Percentiles rank a stretch among this genome's conserved stretches.
phyloP scores from a whole-genome alignment of 1,284 basidiomycete species.

The Pisolithus thermaeus region DNA sequence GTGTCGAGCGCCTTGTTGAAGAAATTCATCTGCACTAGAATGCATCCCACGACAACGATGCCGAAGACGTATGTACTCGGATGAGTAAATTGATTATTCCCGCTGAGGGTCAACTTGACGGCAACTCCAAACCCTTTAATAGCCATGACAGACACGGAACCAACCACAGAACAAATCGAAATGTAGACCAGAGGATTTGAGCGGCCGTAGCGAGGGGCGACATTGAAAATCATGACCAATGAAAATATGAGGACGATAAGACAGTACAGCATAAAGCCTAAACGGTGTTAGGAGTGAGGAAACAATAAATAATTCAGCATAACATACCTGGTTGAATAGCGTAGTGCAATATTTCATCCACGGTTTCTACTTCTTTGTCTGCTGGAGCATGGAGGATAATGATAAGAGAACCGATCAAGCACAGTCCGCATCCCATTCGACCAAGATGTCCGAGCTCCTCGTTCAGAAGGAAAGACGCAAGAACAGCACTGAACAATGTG shows the following conservation, averaged over 20 bases:
- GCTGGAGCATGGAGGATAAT: slow-evolving; percentile 97
- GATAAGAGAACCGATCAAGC: slow-evolving; percentile 88
- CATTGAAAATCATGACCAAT: slow-evolving; percentile 81
- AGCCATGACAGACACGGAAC: slow-evolving; percentile 88
- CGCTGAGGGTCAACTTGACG: slow-evolving; percentile 89
- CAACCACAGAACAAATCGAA: slow-evolving; percentile 88
- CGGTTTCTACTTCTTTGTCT: slow-evolving; percentile 90
- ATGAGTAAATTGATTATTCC: slow-evolving; percentile 95
- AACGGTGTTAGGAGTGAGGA: slow-evolving; percentile 2
- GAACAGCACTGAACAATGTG: slow-evolving; percentile 63
- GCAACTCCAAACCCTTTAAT: slow-evolving; percentile 97
- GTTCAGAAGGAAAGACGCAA: slow-evolving; percentile 89
- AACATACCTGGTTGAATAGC: slow-evolving; percentile 81
- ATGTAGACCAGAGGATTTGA: slow-evolving; percentile 90
- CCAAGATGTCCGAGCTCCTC: slow-evolving; percentile 95
- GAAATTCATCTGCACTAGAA: slow-evolving; percentile 97
- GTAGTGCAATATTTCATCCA: slow-evolving; percentile 90
- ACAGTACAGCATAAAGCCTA: slow-evolving; percentile 89
- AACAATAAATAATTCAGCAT: neutral
- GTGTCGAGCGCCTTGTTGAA: slow-evolving; percentile 98
- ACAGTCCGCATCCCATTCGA: slow-evolving; percentile 87
- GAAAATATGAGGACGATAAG: slow-evolving; percentile 79
- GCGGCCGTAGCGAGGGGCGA: slow-evolving; percentile 86
- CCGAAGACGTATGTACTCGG: slow-evolving; percentile 94
- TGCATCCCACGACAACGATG: slow-evolving; percentile 79